A percentile compares a stretch with the other conserved stretches of the same genome.
phyloP scores from a whole-genome alignment of 208 protist species.

The Trypanosomatidae sp. region DNA sequence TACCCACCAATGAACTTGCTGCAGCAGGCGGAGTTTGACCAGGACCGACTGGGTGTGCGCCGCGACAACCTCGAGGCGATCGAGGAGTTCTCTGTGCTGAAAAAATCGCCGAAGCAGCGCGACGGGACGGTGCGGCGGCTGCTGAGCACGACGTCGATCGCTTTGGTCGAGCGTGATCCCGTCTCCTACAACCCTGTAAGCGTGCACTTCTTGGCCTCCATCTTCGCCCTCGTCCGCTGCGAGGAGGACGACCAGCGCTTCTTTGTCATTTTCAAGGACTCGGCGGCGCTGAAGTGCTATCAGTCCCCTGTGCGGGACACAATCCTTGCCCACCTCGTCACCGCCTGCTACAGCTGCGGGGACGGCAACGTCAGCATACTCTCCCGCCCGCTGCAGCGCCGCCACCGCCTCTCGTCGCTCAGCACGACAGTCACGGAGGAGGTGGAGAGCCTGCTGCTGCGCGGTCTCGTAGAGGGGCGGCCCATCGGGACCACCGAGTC shows the following conservation, averaged over 20 bases:
- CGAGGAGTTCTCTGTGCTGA: slow-evolving; percentile 82
- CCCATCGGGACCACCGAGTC: slow-evolving; percentile 1
- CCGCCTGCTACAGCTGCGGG: slow-evolving; percentile 68
- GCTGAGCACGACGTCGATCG: slow-evolving; percentile 66
- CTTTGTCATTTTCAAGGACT: slow-evolving; percentile 76
- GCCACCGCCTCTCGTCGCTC: slow-evolving; percentile 69
- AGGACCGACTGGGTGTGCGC: slow-evolving; percentile 69
- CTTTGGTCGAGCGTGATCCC: slow-evolving; percentile 85
- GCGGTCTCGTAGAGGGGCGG: slow-evolving; percentile 43
- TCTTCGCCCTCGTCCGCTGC: slow-evolving; percentile 82
- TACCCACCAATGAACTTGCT: slow-evolving; percentile 44
- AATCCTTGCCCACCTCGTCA: slow-evolving; percentile 82
- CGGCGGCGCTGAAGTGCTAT: slow-evolving; percentile 66
- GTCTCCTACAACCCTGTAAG: slow-evolving; percentile 82
- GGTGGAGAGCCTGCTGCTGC: slow-evolving; percentile 83
- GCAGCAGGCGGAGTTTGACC: slow-evolving; percentile 53
- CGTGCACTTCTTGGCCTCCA: slow-evolving; percentile 55
- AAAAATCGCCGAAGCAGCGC: slow-evolving; percentile 49
- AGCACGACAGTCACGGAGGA: slow-evolving; percentile 57
- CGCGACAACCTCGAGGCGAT: slow-evolving; percentile 57
- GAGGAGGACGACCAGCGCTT: slow-evolving; percentile 86
- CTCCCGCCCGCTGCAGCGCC: slow-evolving; percentile 44
- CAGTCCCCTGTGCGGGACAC: slow-evolving; percentile 83
- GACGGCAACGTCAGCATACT: slow-evolving; percentile 77
- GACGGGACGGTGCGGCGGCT: slow-evolving; percentile 53